phyloP scores from a whole-genome alignment of 2,329 filamentous ascomycete genomes.

The Anisogramma anomala region DNA sequence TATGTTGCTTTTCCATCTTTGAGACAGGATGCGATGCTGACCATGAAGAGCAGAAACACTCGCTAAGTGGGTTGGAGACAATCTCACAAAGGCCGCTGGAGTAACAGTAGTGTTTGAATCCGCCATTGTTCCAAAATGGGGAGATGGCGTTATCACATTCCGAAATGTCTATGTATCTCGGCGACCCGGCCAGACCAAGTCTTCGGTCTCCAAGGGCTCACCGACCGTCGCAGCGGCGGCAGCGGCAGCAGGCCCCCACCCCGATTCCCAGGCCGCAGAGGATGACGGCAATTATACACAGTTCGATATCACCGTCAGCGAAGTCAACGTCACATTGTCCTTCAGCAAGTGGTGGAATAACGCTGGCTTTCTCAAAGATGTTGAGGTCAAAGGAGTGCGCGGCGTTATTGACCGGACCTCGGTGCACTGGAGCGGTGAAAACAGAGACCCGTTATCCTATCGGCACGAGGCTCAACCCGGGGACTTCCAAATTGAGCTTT shows the following conservation, averaged over 20 bases:
- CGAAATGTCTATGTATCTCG: constrained; percentile 93
- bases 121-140: constrained; percentile 94
- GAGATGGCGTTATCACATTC: constrained; percentile 88
- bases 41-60: constrained; percentile 56
- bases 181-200: constrained; percentile 68
- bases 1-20: constrained; percentile 26
- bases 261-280: constrained; percentile 32
- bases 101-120: constrained; percentile 94
- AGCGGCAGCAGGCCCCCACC: constrained; percentile 54
- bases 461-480: constrained; percentile 79
- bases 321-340: constrained; percentile 89
- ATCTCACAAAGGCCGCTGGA: constrained; percentile 85
- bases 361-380: constrained; percentile 79
- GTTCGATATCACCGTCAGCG: constrained; percentile 89
- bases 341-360: constrained; percentile 99
- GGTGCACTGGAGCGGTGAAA: constrained; percentile 58
- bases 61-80: constrained; percentile 87
- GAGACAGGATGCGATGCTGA: constrained; percentile 7
- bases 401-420: constrained; percentile 86
- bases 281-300: constrained; percentile 97
- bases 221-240: constrained; percentile 73
- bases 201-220: constrained; percentile 86
- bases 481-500: constrained; percentile 93
- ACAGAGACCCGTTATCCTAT: constrained; percentile 73
- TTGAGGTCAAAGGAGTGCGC: constrained; percentile 86